These are phyloP conservation scores for Jamesozyma lodderae DNA, from an alignment of 805 yeast species.

Conservation along the genomic window DNA sequence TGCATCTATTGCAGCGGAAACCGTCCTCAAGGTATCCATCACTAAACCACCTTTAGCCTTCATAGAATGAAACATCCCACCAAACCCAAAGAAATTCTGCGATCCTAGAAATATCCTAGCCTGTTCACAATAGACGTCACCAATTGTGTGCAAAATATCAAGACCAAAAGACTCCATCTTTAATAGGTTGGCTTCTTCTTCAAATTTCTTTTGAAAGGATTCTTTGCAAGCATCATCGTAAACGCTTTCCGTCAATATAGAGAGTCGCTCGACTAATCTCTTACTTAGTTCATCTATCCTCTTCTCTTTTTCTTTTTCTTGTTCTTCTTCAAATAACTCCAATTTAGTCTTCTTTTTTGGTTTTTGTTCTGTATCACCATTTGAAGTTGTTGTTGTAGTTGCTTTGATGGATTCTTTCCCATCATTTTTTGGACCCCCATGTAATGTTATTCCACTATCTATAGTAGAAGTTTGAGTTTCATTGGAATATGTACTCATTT, in stretches of 20 bases:
- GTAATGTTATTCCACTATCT: no score
- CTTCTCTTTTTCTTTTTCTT: constrained; percentile 54
- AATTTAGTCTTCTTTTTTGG: constrained; percentile 38
- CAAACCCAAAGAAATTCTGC: constrained; percentile 53
- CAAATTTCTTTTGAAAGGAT: constrained; percentile 55
- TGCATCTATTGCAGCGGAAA: constrained; percentile 69
- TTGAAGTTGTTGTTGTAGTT: not conserved
- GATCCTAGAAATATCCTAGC: constrained; percentile 57
- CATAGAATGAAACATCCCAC: constrained; percentile 64
- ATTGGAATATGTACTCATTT: no score
- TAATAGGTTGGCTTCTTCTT: constrained; percentile 73
- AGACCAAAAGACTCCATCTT: constrained; percentile 82
- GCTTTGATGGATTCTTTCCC: no score
- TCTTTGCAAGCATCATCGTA: constrained; percentile 51
- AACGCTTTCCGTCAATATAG: constrained; percentile 52
- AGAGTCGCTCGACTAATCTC: constrained; percentile 47
- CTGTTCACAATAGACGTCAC: constrained; percentile 57
- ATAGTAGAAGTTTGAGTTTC: constrained; percentile 3
- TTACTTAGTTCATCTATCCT: constrained; percentile 53
- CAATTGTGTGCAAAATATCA: constrained; percentile 69
- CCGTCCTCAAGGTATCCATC: constrained; percentile 61
- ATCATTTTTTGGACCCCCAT: no score
- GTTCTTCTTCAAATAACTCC: constrained; percentile 70
- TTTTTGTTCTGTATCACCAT: constrained; percentile 19
- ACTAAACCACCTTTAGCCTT: constrained; percentile 69